Base-by-base conservation (phyloP, 2,329 filamentous ascomycete genomes). In the Claviceps paspali region DNA sequence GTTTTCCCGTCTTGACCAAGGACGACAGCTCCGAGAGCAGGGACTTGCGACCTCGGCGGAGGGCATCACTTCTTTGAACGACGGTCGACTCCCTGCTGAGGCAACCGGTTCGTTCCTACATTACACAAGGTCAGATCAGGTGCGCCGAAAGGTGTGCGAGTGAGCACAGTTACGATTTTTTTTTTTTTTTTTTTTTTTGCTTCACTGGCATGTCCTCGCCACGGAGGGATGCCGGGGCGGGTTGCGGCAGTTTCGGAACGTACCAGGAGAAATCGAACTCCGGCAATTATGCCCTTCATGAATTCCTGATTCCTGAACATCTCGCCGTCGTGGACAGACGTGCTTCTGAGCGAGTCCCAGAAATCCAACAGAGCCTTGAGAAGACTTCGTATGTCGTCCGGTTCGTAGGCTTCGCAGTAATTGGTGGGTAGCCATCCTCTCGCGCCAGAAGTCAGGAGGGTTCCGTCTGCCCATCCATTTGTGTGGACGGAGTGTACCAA, bases 401-500 rank as follows among this genome's bases (percentile, higher is more conserved):
- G 85, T 47, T 95, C 84, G 55, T 95, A 98, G 8, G 84, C 73
- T 54, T 95, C 87, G 64, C 91, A 98, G 57, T 96, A 98, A 59
- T 98, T 98, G 7, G 91, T 98, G 3, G 91, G 91, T 42, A 98
- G 65, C 91, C 91, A 98, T 44, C 91, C 91, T 47, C 91, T 73
- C 35, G 82, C 81, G 19, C 88, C 88, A 3, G 86, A 84, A 18
- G 80, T 72, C 43, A 98, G 63, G 29, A 95, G 66, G 1, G 91
- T 98, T 36, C 91, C 91, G 56, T 98, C 91, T 23, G 91, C 91
- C 91, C 91, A 98, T 48, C 91, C 91, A 62, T 96, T 98, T 42
- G 85, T 91, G 59, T 98, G 91, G 47, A 96, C 83, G 4, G 91
- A 95, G 58, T 98, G 91, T 17, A 98, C 82, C 40, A 98, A 63